phyloP scores from a whole-genome alignment of 1,284 basidiomycete species.

The Cyathus pygmaeus region DNA sequence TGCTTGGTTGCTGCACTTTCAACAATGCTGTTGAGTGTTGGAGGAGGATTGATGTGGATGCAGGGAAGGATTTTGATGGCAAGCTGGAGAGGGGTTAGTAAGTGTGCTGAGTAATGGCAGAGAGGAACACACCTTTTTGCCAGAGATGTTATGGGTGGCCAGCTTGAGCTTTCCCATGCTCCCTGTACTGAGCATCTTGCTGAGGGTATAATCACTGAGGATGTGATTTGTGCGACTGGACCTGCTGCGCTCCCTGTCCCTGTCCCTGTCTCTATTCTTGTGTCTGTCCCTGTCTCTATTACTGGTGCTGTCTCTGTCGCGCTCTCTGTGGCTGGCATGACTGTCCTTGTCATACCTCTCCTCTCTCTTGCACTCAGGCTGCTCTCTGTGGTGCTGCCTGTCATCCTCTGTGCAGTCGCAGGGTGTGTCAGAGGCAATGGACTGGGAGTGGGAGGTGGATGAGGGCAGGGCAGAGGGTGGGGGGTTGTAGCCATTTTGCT shows the following conservation, averaged over 20 bases:
- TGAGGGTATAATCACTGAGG: conserved; percentile 94
- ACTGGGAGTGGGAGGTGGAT: conserved; percentile 41
- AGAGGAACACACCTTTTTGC: conserved; percentile 83
- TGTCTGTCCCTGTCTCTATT: conserved; percentile 33
- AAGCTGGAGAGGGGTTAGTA: conserved; percentile 61
- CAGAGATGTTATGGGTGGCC: conserved; percentile 88
- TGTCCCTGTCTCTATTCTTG: not conserved
- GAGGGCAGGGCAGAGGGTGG: conserved; percentile 4
- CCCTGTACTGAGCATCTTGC: conserved; percentile 96
- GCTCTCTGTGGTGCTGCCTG: not conserved
- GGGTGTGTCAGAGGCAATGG: conserved; percentile 33
- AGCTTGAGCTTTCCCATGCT: conserved; percentile 99
- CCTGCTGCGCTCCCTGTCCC: conserved; percentile 29
- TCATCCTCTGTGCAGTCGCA: conserved; percentile 38
- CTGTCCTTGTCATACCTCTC: not conserved
- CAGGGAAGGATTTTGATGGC: conserved; percentile 99
- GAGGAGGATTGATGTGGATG: conserved; percentile 64
- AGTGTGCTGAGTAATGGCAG: conserved; percentile 6
- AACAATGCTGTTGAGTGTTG: conserved; percentile 55
- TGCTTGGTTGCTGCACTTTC: conserved; percentile 73
- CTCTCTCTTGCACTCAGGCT: not conserved
- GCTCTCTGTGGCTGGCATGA: conserved; percentile 18
- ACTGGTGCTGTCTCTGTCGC: conserved; percentile 33
- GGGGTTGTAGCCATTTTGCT: not conserved
- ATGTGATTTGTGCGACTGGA: conserved; percentile 64